Base-by-base conservation (phyloP, 2,329 filamentous ascomycete species). In the Scedosporium apiospermum region DNA sequence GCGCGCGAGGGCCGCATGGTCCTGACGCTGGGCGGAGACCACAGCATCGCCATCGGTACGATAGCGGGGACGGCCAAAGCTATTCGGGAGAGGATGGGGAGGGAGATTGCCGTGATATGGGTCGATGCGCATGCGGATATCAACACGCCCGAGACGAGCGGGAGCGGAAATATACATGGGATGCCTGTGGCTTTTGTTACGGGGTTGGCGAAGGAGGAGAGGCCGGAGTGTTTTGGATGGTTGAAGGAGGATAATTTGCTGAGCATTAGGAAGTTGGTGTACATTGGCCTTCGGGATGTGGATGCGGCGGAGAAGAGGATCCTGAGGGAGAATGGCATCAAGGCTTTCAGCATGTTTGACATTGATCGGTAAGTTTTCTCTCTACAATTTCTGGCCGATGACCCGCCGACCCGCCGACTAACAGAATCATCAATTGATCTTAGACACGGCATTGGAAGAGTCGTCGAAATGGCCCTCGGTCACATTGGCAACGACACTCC, bases 61-160 rank as follows among this genome's bases (percentile, higher is more conserved):
- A 86, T 99, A 68, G 88, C 89, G 30, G 95, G 95, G 49, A 91
- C 89, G 1, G 90, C 93, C 42, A 90, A 88, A 78, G 95, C 93
- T 0, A 88, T 91, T 49, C 86, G 90, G 64, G 93, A 99, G 81
- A 80, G 93, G 18, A 78, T 96, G 64, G 84, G 78, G 61, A 83
- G 88, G 63, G 93, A 98, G 69, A 87, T 97, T 66, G 95, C 92
- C 12, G 91, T 99, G 63, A 96, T 99, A 74, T 99, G 95, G 95
- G 95, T 99, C 38, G 95, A 99, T 76, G 95, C 95, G 27, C 95
- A 99, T 76, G 89, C 93, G 62, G 95, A 99, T 75, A 97, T 99
- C 80, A 99, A 99, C 79, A 92, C 90, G 1, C 95, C 93, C 61
- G 93, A 98, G 83, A 88, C 86, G 58, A 93, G 89, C 67, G 89